phyloP scores from a whole-genome alignment of 1,284 basidiomycete species.

The Agroathelia rolfsii region DNA sequence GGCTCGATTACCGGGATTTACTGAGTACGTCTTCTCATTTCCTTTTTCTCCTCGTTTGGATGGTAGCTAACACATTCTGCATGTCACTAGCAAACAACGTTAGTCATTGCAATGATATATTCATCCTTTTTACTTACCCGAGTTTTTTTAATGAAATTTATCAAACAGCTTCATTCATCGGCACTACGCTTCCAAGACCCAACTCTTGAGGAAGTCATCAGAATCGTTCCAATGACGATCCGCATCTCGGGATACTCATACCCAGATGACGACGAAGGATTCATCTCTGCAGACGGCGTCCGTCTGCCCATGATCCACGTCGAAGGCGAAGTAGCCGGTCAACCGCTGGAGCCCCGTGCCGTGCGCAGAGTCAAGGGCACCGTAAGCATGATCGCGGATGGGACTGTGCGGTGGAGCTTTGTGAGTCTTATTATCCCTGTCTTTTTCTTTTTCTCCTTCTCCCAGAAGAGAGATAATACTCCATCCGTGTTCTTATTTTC shows the following conservation, averaged over 20 bases:
- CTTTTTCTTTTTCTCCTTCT: not conserved
- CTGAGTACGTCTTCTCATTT: conserved; percentile 28
- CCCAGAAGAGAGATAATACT: not conserved
- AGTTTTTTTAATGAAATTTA: conserved; percentile 2
- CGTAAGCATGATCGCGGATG: conserved; percentile 40
- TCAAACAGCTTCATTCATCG: conserved; percentile 15
- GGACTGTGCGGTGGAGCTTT: conserved; percentile 42
- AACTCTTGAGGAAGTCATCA: conserved; percentile 34
- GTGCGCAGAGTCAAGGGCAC: conserved; percentile 29
- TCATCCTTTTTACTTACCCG: not conserved
- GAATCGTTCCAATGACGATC: conserved; percentile 43
- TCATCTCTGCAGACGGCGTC: conserved; percentile 11
- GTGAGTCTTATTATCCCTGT: conserved; percentile 24
- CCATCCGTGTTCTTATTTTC: not conserved
- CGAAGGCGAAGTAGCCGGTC: conserved; percentile 32
- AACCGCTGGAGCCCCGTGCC: conserved; percentile 21
- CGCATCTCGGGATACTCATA: conserved; percentile 33
- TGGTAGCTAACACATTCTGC: conserved; percentile 2
- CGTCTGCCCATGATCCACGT: conserved; percentile 41
- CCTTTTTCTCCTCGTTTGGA: conserved; percentile 1
- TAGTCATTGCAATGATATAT: conserved; percentile 6
- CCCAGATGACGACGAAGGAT: conserved; percentile 19
- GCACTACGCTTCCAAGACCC: conserved; percentile 19
- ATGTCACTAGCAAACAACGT: conserved; percentile 28
- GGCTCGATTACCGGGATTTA: conserved; percentile 48